Conservation (phyloP, 768 basidiomycete species). For the Leucosporidium yakuticum region DNA sequence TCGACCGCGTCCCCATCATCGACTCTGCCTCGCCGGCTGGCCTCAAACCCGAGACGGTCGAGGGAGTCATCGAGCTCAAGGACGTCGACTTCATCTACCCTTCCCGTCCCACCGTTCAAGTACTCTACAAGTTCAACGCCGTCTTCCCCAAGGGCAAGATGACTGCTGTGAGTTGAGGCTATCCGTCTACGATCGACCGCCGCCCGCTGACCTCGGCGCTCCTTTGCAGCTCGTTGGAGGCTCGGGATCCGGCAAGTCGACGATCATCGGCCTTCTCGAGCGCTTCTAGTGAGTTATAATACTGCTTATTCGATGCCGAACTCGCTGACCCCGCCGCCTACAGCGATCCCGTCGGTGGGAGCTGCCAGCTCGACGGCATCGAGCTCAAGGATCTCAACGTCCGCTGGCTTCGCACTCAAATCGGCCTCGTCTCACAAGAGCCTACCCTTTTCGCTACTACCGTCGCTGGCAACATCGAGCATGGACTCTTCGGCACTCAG, state of each 20-base stretch:
- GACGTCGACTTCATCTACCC: constrained; percentile 79
- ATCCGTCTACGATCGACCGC: too few species aligned
- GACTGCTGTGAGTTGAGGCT: constrained; percentile 41
- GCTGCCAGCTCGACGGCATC: constrained; percentile 46
- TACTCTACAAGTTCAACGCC: constrained; percentile 64
- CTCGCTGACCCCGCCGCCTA: too few species aligned
- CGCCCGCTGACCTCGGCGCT: too few species aligned
- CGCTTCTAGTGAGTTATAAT: constrained; percentile 32
- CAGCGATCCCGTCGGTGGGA: constrained; percentile 47
- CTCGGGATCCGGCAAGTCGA: constrained; percentile 47
- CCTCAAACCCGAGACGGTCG: constrained; percentile 59
- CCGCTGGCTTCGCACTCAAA: constrained; percentile 42
- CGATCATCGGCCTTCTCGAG: constrained; percentile 46
- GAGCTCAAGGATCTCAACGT: constrained; percentile 48
- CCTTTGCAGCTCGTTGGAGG: constrained; percentile 45
- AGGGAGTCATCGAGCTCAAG: constrained; percentile 66
- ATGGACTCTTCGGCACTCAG: constrained; percentile 49
- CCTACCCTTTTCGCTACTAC: constrained; percentile 48
- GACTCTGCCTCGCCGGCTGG: constrained; percentile 69
- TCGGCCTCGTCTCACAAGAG: constrained; percentile 48
- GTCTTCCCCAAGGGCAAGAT: constrained; percentile 66
- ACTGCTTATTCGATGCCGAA: too few species aligned
- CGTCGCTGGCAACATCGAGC: constrained; percentile 49
- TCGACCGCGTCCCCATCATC: constrained; percentile 78
- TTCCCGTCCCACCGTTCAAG: constrained; percentile 58